A percentile compares a stretch with the other conserved stretches of the same genome.
Evolutionary conservation across 2,329 filamentous ascomycete species (phyloP).

Genomic region (Ophiostoma pallidulum): DNA sequence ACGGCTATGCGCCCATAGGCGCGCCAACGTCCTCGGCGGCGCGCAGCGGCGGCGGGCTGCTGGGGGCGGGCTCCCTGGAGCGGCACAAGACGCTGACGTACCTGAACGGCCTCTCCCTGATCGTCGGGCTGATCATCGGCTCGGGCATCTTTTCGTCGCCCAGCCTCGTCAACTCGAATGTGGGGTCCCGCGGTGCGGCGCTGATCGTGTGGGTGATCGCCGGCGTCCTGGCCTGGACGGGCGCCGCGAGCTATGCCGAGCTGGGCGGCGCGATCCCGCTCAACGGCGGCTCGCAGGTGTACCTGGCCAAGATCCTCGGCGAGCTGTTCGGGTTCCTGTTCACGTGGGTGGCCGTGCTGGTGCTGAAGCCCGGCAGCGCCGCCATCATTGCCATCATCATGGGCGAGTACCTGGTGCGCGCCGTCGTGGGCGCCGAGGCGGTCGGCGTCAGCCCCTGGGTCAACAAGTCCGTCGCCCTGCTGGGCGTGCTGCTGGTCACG

Average conservation of each 20-base stretch:
- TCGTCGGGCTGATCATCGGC: constrained; percentile 89
- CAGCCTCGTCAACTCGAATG: constrained; percentile 52
- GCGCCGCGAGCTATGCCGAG: constrained; percentile 63
- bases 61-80: constrained; percentile 75
- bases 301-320: constrained; percentile 91
- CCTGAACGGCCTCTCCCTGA: constrained; percentile 81
- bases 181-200: constrained; percentile 50
- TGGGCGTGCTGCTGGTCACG: constrained; percentile 67
- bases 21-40: constrained; percentile 56
- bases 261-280: constrained; percentile 90
- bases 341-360: constrained; percentile 90
- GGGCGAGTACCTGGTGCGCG: constrained; percentile 91
- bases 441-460: constrained; percentile 76
- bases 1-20: constrained; percentile 78
- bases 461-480: constrained; percentile 76
- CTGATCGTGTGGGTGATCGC: constrained; percentile 52
- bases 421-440: constrained; percentile 76
- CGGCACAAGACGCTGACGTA: constrained; percentile 95
- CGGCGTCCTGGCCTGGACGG: constrained; percentile 54
- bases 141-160: constrained; percentile 57
- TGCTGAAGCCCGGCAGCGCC: constrained; percentile 84
- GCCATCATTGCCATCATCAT: constrained; percentile 98
- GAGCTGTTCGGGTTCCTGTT: constrained; percentile 90
- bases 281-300: constrained; percentile 89
- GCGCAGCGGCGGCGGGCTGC: constrained; percentile 43